Conservation (phyloP, 352 stramenopile genomes). For the Pythium pyrilobum region DNA sequence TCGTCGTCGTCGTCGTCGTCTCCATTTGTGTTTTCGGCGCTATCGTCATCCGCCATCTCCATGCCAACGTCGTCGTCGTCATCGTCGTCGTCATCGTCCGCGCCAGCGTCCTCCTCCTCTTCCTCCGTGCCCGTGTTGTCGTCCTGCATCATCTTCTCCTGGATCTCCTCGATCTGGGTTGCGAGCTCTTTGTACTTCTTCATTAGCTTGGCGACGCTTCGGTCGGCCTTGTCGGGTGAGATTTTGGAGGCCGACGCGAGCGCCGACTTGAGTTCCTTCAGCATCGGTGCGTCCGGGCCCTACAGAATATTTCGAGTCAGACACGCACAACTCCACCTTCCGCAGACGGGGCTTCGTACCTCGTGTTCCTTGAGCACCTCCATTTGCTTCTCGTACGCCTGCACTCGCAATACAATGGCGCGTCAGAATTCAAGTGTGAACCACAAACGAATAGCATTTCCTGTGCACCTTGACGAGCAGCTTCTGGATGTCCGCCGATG, state of each 20-base stretch:
- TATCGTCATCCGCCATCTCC: conserved; percentile 8
- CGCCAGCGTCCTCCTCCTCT: conserved; percentile 25
- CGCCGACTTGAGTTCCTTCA: conserved; percentile 64
- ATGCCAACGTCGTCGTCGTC: conserved; percentile 7
- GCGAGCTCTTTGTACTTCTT: conserved; percentile 71
- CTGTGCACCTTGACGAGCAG: conserved; percentile 49
- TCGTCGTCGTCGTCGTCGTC: conserved; percentile 22
- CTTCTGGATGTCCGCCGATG: conserved; percentile 60
- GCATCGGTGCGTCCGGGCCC: conserved; percentile 29
- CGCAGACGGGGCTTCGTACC: conserved; percentile 22
- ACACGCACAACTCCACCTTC: not conserved
- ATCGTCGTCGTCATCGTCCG: conserved; percentile 21
- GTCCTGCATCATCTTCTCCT: conserved; percentile 48
- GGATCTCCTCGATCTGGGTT: conserved; percentile 59
- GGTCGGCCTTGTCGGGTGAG: conserved; percentile 58
- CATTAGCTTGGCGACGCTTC: conserved; percentile 55
- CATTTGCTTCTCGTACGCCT: conserved; percentile 85
- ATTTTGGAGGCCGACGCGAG: conserved; percentile 49
- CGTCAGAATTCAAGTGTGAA: not conserved
- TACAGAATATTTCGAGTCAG: not conserved
- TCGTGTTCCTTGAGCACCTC: conserved; percentile 66
- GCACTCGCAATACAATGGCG: not conserved
- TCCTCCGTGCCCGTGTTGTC: conserved; percentile 41
- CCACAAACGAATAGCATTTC: not conserved
- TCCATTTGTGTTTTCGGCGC: conserved; percentile 18